Conservation (phyloP, 768 basidiomycete genomes). For the Hypholoma fasciculare region DNA sequence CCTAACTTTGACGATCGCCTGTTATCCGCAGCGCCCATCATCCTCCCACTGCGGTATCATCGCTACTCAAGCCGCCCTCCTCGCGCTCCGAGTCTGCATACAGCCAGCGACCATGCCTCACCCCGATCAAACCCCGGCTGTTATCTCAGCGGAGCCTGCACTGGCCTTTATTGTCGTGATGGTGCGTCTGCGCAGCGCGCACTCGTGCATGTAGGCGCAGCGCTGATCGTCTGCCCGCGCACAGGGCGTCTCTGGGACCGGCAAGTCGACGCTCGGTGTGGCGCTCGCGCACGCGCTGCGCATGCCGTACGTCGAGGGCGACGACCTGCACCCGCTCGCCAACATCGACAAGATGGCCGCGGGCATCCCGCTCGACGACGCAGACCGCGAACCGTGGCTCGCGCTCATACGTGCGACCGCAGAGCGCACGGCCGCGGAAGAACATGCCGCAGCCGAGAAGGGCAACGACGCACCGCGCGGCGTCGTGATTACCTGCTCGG, state of each 20-base stretch:
- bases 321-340: conserved; percentile 77
- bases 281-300: conserved; percentile 59
- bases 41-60: background rate
- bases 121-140: background rate
- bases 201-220: conserved; percentile 1
- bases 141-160: background rate
- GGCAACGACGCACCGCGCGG: conserved; percentile 32
- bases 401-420: conserved; percentile 66
- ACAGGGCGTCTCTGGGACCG: conserved; percentile 74
- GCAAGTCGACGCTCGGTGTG: conserved; percentile 69
- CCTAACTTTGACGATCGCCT: background rate
- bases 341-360: conserved; percentile 89
- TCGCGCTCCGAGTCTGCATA: background rate
- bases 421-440: conserved; percentile 38
- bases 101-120: background rate
- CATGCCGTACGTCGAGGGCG: conserved; percentile 87
- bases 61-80: background rate
- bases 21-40: background rate
- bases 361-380: conserved; percentile 76
- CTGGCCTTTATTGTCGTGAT: conserved; percentile 47
- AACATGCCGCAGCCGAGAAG: conserved; percentile 7
- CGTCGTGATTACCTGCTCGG: conserved; percentile 85
- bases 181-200: conserved; percentile 28
- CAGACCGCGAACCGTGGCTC: conserved; percentile 88
- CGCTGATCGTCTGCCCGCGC: background rate